Evolutionary conservation across 305 asterid species (phyloP).

Genomic region (Fraxinus sp.): DNA sequence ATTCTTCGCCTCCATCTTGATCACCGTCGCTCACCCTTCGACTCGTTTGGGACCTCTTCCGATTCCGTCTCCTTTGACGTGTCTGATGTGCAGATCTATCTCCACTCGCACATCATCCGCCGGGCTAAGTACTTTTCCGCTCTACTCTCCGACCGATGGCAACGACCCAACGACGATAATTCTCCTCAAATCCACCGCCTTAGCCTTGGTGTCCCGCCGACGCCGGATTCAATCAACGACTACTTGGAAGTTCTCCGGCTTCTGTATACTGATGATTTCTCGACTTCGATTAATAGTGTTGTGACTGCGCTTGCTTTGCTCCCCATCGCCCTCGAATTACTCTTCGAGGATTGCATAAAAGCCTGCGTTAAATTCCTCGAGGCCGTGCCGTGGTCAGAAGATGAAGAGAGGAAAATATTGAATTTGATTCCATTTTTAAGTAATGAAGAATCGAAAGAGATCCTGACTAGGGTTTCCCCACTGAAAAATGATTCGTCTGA

Average conservation of each 20-base stretch:
- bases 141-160: conserved; percentile 86
- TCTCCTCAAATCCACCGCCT: conserved; percentile 35
- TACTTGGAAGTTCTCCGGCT: conserved; percentile 56
- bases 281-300: conserved; percentile 39
- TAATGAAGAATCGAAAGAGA: conserved; percentile 66
- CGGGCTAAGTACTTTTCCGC: conserved; percentile 72
- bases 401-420: conserved; percentile 64
- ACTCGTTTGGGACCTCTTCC: conserved; percentile 30
- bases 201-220: conserved; percentile 43
- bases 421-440: conserved; percentile 58
- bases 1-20: conserved; percentile 59
- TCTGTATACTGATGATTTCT: conserved; percentile 61
- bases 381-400: conserved; percentile 97
- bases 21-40: conserved; percentile 26
- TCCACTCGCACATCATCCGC: conserved; percentile 62
- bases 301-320: conserved; percentile 57
- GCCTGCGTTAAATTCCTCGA: conserved; percentile 74
- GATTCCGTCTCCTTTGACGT: conserved; percentile 29
- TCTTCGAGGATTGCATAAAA: conserved; percentile 80
- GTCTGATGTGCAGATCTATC: conserved; percentile 54
- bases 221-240: conserved; percentile 41
- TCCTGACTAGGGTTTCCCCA: conserved; percentile 64
- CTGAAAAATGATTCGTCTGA: conserved; percentile 45
- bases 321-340: conserved; percentile 69
- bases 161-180: conserved; percentile 30